These are phyloP conservation scores for Castanospermum australe DNA, from an alignment of 306 rosid genomes.

Conservation along the genomic window DNA sequence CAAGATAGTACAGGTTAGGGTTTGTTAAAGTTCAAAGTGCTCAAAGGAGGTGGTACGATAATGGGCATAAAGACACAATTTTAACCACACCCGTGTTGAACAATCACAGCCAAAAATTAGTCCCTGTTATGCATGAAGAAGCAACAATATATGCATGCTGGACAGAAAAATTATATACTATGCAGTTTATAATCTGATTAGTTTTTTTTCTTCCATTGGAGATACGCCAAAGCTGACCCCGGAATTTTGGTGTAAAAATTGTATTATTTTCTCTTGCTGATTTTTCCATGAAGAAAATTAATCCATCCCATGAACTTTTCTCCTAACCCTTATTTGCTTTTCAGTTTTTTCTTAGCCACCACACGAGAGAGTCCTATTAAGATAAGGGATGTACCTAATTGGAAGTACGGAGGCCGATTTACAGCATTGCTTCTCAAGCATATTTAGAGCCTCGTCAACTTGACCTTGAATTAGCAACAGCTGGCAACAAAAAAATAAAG, in stretches of 20 bases:
- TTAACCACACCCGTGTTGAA: not conserved
- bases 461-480: conserved; percentile 73
- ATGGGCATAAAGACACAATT: not conserved
- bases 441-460: conserved; percentile 57
- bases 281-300: not conserved
- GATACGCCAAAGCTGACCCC: not conserved
- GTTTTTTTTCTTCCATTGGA: not conserved
- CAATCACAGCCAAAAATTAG: too few relatives aligned
- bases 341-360: not conserved
- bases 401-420: conserved; percentile 48
- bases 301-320: not conserved
- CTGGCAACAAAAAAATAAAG: conserved; percentile 42
- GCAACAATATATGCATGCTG: not conserved
- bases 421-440: conserved; percentile 51
- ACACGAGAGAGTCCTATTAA: conserved; percentile 4
- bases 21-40: not conserved
- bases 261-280: not conserved
- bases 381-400: conserved; percentile 50
- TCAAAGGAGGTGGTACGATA: not conserved
- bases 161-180: not conserved
- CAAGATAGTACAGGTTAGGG: not conserved
- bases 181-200: not conserved
- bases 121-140: not conserved
- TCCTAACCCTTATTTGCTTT: not conserved
- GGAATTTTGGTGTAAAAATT: not conserved